Evolutionary conservation across 2,329 filamentous ascomycete species (phyloP).

Genomic region (Alternaria solani): DNA sequence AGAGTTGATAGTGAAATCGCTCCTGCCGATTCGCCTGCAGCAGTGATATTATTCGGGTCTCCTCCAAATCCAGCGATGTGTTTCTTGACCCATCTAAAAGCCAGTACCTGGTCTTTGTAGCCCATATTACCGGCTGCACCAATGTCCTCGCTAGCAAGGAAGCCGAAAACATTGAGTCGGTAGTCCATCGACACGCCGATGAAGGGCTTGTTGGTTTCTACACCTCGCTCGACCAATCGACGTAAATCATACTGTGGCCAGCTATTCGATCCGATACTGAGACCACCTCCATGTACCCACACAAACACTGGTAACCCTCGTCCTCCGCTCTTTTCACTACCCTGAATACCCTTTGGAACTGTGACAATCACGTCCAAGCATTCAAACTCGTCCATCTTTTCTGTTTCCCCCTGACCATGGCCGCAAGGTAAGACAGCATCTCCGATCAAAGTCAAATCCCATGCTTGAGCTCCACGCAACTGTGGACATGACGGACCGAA

Average conservation of each 20-base stretch:
- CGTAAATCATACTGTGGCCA: constrained; percentile 62
- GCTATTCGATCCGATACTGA: constrained; percentile 58
- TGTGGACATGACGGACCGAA: constrained; percentile 52
- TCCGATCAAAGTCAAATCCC: constrained; percentile 38
- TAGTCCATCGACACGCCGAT: constrained; percentile 54
- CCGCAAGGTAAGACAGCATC: constrained; percentile 20
- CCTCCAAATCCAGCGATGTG: constrained; percentile 53
- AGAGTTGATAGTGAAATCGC: constrained; percentile 45
- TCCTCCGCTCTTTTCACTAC: neutral
- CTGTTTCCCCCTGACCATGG: constrained; percentile 27
- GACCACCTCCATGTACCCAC: constrained; percentile 64
- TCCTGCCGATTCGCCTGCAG: constrained; percentile 59
- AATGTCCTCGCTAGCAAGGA: constrained; percentile 57
- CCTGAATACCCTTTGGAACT: constrained; percentile 31
- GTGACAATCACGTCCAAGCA: constrained; percentile 48
- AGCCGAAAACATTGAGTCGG: constrained; percentile 41
- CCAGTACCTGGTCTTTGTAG: constrained; percentile 47
- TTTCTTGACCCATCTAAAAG: constrained; percentile 50
- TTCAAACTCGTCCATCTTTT: constrained; percentile 45
- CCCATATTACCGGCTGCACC: constrained; percentile 47
- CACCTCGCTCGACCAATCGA: constrained; percentile 55
- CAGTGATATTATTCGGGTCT: constrained; percentile 48
- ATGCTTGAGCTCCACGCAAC: constrained; percentile 38
- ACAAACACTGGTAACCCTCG: constrained; percentile 58
- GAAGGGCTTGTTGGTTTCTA: constrained; percentile 55